Base-by-base conservation (phyloP, 2,329 filamentous ascomycete species). In the Hyphodiscus sp. region DNA sequence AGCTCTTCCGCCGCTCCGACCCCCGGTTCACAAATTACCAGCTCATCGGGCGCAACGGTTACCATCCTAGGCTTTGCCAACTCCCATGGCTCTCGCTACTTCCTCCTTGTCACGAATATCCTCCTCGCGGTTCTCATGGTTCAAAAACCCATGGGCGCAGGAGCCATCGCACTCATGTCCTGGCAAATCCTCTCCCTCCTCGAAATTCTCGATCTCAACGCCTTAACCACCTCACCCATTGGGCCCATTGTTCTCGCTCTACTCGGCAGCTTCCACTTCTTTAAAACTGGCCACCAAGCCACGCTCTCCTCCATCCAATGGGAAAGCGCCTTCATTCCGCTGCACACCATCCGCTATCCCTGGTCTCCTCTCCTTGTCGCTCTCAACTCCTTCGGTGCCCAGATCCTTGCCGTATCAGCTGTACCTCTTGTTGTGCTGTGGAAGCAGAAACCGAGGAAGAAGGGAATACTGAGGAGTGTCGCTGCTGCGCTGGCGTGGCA, bases 271-370 rank as follows among this genome's bases (percentile, higher is more conserved):
- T 95, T 92, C 71, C 86, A 96, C 74, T 99, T 85, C 76, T 99
- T 99, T 82, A 96, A 95, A 68, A 99, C 94, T 0, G 94, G 94
- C 57, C 94, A 99, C 70, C 92, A 97, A 71, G 92, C 92, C 13
- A 87, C 85, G 0, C 79, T 96, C 20, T 81, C 85, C 61, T 89
- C 84, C 60, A 92, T 99, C 66, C 94, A 99, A 67, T 99, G 94
- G 94, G 94, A 99, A 72, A 82, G 83, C 19, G 92, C 91, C 2
- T 99, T 99, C 72, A 89, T 99, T 61, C 88, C 92, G 0, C 78
- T 97, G 8, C 83, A 86, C 54, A 82, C 81, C 6, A 82, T 99
- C 59, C 81, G 82, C 53, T 96, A 99, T 71, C 94, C 94, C 0
- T 96, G 89, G 88, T 87, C 84, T 0, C 91, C 91, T 0, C 67